Percentiles rank a stretch among this genome's conserved stretches.
phyloP scores from a whole-genome alignment of 169 alveolate species.

The Theileria luwenshuni region DNA sequence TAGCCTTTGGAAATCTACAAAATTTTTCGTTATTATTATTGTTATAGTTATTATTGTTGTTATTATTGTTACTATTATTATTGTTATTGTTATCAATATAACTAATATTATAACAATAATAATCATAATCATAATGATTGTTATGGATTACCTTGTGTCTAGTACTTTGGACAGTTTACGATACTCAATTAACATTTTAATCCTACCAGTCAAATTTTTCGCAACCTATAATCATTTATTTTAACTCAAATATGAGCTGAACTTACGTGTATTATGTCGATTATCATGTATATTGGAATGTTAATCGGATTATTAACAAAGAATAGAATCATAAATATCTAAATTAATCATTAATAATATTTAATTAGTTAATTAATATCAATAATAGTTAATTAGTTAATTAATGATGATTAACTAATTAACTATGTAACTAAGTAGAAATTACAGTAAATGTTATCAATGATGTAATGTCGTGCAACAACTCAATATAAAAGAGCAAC shows the following conservation, averaged over 20 bases:
- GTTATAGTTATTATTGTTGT: slow-evolving; percentile 2
- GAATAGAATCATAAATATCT: slow-evolving; percentile 69
- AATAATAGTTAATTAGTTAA: too few species aligned
- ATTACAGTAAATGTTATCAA: slow-evolving; percentile 55
- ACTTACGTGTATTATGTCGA: slow-evolving; percentile 82
- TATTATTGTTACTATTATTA: not conserved
- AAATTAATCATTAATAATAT: slow-evolving; percentile 5
- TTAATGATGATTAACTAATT: too few species aligned
- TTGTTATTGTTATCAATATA: too few species aligned
- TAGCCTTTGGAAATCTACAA: slow-evolving; percentile 76
- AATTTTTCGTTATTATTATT: too few species aligned
- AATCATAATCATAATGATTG: not conserved
- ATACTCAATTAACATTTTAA: slow-evolving; percentile 51
- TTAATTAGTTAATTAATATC: too few species aligned
- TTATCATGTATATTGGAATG: slow-evolving; percentile 85
- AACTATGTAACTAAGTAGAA: too few species aligned
- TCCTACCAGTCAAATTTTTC: slow-evolving; percentile 40
- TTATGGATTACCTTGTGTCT: slow-evolving; percentile 18
- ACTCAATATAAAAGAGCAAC: slow-evolving; percentile 69
- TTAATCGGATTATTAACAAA: slow-evolving; percentile 81
- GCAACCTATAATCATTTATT: too few species aligned
- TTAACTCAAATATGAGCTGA: not conserved
- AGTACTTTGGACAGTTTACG: slow-evolving; percentile 36
- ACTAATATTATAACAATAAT: not conserved
- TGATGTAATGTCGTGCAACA: slow-evolving; percentile 69